Percentiles rank a stretch among this genome's conserved stretches.
Conservation (phyloP, 1,284 basidiomycete species). For the Papiliotrema laurentii region DNA sequence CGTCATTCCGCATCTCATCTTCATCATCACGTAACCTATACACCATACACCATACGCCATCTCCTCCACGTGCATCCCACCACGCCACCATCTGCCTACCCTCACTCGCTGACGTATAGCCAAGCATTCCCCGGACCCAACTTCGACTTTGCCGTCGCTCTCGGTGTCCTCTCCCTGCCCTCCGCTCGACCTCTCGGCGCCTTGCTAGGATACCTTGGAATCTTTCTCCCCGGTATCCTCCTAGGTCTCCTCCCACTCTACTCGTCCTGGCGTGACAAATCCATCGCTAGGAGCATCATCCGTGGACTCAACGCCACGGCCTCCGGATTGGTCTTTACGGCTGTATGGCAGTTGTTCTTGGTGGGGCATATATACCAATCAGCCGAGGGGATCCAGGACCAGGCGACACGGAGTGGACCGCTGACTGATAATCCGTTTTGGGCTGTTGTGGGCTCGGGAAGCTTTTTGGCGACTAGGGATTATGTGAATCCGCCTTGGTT, state of each 20-base stretch:
- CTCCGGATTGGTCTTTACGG: conserved; percentile 56
- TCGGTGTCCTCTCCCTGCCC: conserved; percentile 52
- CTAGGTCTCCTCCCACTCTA: conserved; percentile 56
- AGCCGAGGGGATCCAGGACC: conserved; percentile 26
- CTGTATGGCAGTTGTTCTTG: conserved; percentile 55
- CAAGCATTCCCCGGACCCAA: conserved; percentile 58
- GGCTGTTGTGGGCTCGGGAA: conserved; percentile 46
- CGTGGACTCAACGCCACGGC: conserved; percentile 58
- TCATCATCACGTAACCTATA: too few relatives aligned
- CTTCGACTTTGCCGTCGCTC: conserved; percentile 59
- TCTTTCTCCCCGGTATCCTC: conserved; percentile 55
- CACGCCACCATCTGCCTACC: too few relatives aligned
- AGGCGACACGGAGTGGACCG: conserved; percentile 30
- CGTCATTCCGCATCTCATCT: background rate
- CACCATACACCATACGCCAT: too few relatives aligned
- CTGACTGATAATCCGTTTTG: conserved; percentile 51
- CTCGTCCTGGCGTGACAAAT: conserved; percentile 49
- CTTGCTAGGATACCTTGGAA: conserved; percentile 53
- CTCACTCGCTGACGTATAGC: conserved; percentile 22
- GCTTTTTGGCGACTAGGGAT: conserved; percentile 40
- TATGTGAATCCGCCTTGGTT: conserved; percentile 47
- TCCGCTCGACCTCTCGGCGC: conserved; percentile 49
- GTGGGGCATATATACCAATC: conserved; percentile 37
- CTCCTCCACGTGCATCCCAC: too few relatives aligned
- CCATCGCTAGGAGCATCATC: conserved; percentile 49